Evolutionary conservation across 176 grass and related monocot genomes (phyloP).

Genomic region (Aegilops bicornis): DNA sequence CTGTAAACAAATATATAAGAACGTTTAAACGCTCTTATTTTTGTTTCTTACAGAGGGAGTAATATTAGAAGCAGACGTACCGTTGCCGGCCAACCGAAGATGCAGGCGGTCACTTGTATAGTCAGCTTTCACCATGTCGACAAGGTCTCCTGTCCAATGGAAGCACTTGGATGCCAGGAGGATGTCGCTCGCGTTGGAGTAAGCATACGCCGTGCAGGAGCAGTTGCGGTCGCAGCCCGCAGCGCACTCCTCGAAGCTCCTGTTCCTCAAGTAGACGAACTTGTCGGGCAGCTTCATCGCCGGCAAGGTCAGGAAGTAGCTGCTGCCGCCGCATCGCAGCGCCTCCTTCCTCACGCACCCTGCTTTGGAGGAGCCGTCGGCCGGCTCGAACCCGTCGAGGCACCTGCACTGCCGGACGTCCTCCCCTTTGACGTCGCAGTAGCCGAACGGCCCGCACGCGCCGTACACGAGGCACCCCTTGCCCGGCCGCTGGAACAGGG

Average conservation of each 20-base stretch:
- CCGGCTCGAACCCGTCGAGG: not conserved
- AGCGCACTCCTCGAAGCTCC: not conserved
- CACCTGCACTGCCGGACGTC: not conserved
- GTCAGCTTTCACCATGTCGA: too few species aligned
- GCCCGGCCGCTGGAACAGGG: not conserved
- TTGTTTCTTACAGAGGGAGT: too few species aligned
- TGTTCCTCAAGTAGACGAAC: not conserved
- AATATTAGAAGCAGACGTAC: too few species aligned
- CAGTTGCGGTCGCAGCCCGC: too few species aligned
- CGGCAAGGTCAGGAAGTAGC: not conserved
- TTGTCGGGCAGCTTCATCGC: not conserved
- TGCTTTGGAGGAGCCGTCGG: not conserved
- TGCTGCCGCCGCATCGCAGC: not conserved
- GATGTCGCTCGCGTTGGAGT: too few species aligned
- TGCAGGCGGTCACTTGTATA: too few species aligned
- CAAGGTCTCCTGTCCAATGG: too few species aligned
- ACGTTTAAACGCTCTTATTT: too few species aligned
- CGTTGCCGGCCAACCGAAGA: too few species aligned
- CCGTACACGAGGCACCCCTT: constrained; percentile 56
- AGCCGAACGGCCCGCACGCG: constrained; percentile 44
- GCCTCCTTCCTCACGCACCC: not conserved
- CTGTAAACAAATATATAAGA: too few species aligned
- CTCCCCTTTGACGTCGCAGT: not conserved
- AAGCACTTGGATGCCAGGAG: too few species aligned
- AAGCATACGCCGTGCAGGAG: too few species aligned